phyloP scores from a whole-genome alignment of 1,139 yeast species.

The Sugiyamaella grinbergsii region DNA sequence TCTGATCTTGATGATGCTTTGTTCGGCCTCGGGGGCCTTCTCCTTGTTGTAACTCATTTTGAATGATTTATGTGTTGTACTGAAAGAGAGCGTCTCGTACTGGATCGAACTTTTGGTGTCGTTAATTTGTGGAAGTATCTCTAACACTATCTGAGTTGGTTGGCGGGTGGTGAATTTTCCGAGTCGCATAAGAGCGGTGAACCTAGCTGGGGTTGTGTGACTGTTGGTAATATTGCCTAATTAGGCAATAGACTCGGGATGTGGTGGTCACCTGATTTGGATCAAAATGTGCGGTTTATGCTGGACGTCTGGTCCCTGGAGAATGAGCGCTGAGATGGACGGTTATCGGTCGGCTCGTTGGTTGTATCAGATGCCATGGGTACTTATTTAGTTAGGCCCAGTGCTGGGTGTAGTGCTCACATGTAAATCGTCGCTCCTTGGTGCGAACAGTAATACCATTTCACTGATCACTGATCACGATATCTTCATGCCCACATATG shows the following conservation, averaged over 20 bases:
- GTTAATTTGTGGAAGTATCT: constrained; percentile 13
- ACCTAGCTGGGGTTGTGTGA: constrained; percentile 1
- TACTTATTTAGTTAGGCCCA: no score
- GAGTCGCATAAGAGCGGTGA: constrained; percentile 10
- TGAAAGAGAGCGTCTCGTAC: constrained; percentile 19
- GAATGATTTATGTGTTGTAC: constrained; percentile 15
- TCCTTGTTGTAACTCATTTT: constrained; percentile 47
- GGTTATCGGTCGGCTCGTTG: no score
- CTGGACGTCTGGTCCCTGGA: not conserved
- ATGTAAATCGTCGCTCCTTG: no score
- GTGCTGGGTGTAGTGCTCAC: no score
- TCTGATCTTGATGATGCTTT: constrained; percentile 95
- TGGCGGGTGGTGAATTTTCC: constrained; percentile 13
- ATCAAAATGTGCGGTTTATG: not conserved
- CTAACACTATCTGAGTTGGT: constrained; percentile 4
- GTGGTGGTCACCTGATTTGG: constrained; percentile 5
- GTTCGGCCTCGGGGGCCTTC: constrained; percentile 81
- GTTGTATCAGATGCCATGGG: no score
- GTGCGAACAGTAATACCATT: no score
- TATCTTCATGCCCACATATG: no score
- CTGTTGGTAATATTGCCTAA: constrained; percentile 5
- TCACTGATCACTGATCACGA: no score
- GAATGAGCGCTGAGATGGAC: no score
- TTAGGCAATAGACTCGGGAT: not conserved
- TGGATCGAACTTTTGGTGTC: constrained; percentile 18